Conservation (phyloP, 305 asterid species). For the Withania somnifera region DNA sequence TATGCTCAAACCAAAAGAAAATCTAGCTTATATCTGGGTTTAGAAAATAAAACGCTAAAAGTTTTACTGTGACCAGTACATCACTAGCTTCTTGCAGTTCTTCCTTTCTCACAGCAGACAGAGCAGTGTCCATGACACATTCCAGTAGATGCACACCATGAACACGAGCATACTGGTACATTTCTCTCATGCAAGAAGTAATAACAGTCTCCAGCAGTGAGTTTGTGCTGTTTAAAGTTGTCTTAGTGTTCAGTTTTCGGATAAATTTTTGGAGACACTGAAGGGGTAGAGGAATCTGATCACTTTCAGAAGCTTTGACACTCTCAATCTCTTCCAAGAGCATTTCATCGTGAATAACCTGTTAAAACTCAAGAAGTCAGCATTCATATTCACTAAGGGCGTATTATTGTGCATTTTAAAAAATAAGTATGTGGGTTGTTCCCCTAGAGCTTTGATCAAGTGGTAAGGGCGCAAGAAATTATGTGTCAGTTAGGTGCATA, state of each 20-base stretch:
- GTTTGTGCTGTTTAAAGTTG: conserved; percentile 26
- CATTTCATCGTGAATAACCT: conserved; percentile 77
- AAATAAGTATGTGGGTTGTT: not conserved
- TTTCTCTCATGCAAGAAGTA: conserved; percentile 62
- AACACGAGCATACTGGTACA: conserved; percentile 81
- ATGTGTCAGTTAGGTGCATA: not conserved
- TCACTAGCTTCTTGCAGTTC: conserved; percentile 78
- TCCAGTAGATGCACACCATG: conserved; percentile 72
- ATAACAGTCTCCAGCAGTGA: conserved; percentile 31
- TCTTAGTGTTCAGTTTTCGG: conserved; percentile 29
- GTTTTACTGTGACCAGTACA: conserved; percentile 29
- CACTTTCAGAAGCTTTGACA: conserved; percentile 38
- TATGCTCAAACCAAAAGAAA: not conserved
- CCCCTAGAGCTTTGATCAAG: not conserved
- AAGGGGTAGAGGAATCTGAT: conserved; percentile 61
- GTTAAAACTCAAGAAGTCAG: conserved; percentile 10
- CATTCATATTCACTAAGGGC: not conserved
- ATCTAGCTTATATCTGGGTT: not conserved
- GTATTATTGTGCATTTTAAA: not conserved
- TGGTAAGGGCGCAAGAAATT: not conserved
- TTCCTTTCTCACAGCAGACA: conserved; percentile 64
- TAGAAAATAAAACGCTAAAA: conserved; percentile 6
- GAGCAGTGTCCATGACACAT: conserved; percentile 59
- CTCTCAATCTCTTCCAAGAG: conserved; percentile 60
- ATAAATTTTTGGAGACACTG: conserved; percentile 46